Evolutionary conservation across 2,329 filamentous ascomycete genomes (phyloP).

Genomic region (Tolypocladium cylindrosporum): DNA sequence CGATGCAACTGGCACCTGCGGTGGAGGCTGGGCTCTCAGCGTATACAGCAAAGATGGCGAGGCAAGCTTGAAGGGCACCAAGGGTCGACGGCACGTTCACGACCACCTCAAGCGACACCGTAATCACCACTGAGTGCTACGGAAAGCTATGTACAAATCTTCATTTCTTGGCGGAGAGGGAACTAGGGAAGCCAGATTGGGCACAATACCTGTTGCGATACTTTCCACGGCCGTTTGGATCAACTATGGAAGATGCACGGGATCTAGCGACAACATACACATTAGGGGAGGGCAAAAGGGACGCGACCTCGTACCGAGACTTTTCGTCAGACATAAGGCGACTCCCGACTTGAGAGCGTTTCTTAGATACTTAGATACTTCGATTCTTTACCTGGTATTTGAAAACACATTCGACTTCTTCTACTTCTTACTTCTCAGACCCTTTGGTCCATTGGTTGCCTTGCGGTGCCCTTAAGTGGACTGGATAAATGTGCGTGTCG

Average conservation of each 20-base stretch:
- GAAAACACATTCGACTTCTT: neutral
- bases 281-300: neutral
- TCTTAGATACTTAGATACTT: neutral
- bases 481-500: neutral
- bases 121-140: constrained; percentile 12
- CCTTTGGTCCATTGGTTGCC: too few species aligned
- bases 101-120: constrained; percentile 25
- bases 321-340: neutral
- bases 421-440: neutral
- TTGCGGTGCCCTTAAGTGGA: neutral
- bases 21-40: constrained; percentile 35
- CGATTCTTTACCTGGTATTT: neutral
- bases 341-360: neutral
- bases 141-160: neutral
- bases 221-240: neutral
- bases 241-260: neutral
- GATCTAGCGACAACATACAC: neutral
- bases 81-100: constrained; percentile 25
- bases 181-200: constrained; percentile 5
- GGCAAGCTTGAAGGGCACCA: constrained; percentile 14
- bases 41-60: constrained; percentile 31
- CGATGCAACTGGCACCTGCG: constrained; percentile 36
- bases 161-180: neutral
- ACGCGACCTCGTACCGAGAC: neutral
- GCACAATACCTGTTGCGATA: neutral